phyloP scores from a whole-genome alignment of 176 grass and related monocot species.

The Eragrostis nindensis region DNA sequence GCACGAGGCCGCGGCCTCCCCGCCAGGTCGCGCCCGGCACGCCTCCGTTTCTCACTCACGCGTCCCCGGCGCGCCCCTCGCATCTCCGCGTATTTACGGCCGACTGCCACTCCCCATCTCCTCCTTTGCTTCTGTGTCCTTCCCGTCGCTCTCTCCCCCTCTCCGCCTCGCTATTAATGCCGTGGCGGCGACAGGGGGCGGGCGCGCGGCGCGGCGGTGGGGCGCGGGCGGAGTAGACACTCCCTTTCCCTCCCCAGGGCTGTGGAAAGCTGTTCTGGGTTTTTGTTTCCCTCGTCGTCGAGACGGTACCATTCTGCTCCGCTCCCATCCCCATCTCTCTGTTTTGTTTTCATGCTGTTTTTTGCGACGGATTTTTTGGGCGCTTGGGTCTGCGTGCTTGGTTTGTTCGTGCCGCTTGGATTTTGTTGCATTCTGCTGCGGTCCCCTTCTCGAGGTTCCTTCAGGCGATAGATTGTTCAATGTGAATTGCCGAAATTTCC shows the following conservation, averaged over 20 bases:
- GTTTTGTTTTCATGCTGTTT: neutral
- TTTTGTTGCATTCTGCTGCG: neutral
- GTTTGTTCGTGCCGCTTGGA: neutral
- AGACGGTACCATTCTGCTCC: neutral
- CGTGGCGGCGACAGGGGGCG: slow-evolving; percentile 14
- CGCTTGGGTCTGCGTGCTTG: neutral
- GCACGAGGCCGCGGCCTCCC: slow-evolving; percentile 18
- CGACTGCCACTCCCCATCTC: slow-evolving; percentile 14
- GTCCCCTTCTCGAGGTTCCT: slow-evolving; percentile 1
- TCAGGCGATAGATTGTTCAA: neutral
- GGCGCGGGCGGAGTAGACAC: neutral
- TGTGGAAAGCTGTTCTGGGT: slow-evolving; percentile 1
- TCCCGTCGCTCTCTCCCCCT: neutral
- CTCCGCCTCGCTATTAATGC: slow-evolving; percentile 24
- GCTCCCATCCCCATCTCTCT: slow-evolving; percentile 26
- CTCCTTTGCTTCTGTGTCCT: slow-evolving; percentile 15
- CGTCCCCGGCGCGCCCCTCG: neutral
- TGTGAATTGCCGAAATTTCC: neutral
- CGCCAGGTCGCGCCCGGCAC: slow-evolving; percentile 12
- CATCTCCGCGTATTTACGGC: neutral
- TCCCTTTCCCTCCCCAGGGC: neutral
- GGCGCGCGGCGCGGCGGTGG: neutral
- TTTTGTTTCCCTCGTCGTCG: neutral
- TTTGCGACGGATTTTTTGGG: neutral
- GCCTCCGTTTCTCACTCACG: slow-evolving; percentile 6